Base-by-base conservation (phyloP, 2,329 filamentous ascomycete species). In the Penicillium griseofulvum region DNA sequence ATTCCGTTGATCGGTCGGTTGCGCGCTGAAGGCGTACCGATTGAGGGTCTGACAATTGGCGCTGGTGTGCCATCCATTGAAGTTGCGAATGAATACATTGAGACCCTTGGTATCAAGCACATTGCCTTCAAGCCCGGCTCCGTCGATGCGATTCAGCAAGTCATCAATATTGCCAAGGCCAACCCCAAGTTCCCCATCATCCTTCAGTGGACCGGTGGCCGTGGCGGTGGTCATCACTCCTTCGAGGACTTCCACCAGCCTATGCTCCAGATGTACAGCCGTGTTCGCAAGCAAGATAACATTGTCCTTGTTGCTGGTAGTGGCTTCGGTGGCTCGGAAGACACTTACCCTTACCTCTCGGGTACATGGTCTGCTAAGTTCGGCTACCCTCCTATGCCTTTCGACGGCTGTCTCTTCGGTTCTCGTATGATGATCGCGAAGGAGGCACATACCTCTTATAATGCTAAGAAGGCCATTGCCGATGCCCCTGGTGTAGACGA, bases 181-280 rank as follows among this genome's bases (percentile, higher is more conserved):
- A 94, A 96, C 72, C 91, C 92, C 2, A 87, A 84, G 28, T 96
- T 97, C 81, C 92, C 92, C n/a, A 84, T 96, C 49, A 86, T 96
- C 50, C 79, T 96, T 59, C 92, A 97, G 76, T 97, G 92, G 92
- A 97, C 92, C 57, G 92, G 92, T 70, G 92, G 92, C 38, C 88
- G 92, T 75, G 92, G 91, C 63, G 92, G 92, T 78, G 92, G 92
- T 54, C 92, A 96, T 74, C 92, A 97, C 78, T 96, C 91, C 0
- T 96, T 87, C 60, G 92, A 97, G 73, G 92, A 97, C 73, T 96
- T 97, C 82, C 92, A 96, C 74, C 87, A 92, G 68, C 92, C 92
- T 5, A 87, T 97, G 42, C 79, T 97, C 8, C 87, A 90, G 67
- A 95, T 96, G 89, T 97, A 97, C 72, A 85, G 87, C 63, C 87